Evolutionary conservation across 2,329 filamentous ascomycete species (phyloP).

Genomic region (Aspergillus sp.): DNA sequence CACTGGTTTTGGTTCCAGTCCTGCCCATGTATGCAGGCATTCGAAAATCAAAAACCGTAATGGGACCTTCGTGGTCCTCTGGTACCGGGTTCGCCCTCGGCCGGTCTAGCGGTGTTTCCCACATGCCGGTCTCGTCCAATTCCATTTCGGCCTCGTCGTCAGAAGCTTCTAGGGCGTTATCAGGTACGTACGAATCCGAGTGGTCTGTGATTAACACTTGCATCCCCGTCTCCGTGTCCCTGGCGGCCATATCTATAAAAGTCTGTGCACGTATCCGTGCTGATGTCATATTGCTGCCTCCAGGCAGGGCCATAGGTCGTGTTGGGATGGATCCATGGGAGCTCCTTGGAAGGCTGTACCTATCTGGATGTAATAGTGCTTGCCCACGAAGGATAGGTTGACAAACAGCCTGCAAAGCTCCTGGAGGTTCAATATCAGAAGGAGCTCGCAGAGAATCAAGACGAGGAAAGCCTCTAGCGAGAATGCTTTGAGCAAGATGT

Average conservation of each 20-base stretch:
- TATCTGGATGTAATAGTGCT: slow-evolving; percentile 40
- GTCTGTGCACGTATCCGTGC: slow-evolving; percentile 47
- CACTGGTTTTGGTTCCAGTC: slow-evolving; percentile 25
- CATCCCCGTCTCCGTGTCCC: slow-evolving; percentile 42
- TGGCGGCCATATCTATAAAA: slow-evolving; percentile 45
- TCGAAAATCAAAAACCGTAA: slow-evolving; percentile 41
- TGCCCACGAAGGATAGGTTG: slow-evolving; percentile 39
- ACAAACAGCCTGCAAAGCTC: slow-evolving; percentile 45
- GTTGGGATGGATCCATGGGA: slow-evolving; percentile 44
- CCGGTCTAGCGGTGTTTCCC: slow-evolving; percentile 23
- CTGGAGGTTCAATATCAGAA: slow-evolving; percentile 44
- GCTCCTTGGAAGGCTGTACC: slow-evolving; percentile 42
- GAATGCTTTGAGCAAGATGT: slow-evolving; percentile 46
- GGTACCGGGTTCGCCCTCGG: slow-evolving; percentile 20
- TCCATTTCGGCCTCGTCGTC: slow-evolving; percentile 34
- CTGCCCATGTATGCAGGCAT: slow-evolving; percentile 46
- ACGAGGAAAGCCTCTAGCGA: slow-evolving; percentile 42
- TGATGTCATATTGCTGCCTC: slow-evolving; percentile 45
- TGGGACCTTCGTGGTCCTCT: slow-evolving; percentile 27
- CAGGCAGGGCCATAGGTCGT: slow-evolving; percentile 41
- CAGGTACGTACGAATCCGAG: slow-evolving; percentile 38
- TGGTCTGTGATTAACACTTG: slow-evolving; percentile 43
- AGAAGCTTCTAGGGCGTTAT: slow-evolving; percentile 30
- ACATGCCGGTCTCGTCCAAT: slow-evolving; percentile 34
- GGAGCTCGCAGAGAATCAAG: slow-evolving; percentile 44